A percentile compares a stretch with the other conserved stretches of the same genome.
These are phyloP conservation scores for Yamadazyma insecticola DNA, from an alignment of 805 yeast species.

Conservation along the genomic window DNA sequence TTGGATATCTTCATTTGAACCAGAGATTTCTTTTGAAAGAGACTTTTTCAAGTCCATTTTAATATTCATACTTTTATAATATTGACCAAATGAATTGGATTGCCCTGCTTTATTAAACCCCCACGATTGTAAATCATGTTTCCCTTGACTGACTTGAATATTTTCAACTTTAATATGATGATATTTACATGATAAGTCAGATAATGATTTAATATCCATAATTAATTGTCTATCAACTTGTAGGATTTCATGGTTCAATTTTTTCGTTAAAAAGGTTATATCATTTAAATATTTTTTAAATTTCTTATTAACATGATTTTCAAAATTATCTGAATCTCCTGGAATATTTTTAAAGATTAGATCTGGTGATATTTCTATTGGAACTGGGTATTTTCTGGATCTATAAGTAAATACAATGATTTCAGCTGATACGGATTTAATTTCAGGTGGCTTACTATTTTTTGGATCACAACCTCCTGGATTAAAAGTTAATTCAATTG, in stretches of 20 bases:
- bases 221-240: constrained; percentile 25
- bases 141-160: constrained; percentile 2
- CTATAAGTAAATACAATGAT: constrained; percentile 28
- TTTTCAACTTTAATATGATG: constrained; percentile 22
- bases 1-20: constrained; percentile 14
- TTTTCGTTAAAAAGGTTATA: constrained; percentile 19
- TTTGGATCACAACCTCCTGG: constrained; percentile 17
- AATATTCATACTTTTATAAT: constrained; percentile 4
- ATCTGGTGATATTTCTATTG: constrained; percentile 34
- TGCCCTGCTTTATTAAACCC: constrained; percentile 1
- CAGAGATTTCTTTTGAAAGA: constrained; percentile 17
- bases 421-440: constrained; percentile 25
- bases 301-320: constrained; percentile 13
- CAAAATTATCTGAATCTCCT: constrained; percentile 24
- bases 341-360: constrained; percentile 28
- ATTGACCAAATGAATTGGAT: too few species aligned
- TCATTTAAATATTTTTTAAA: constrained; percentile 24
- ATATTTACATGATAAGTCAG: constrained; percentile 28
- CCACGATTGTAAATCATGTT: too few species aligned
- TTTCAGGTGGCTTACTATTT: constrained; percentile 18
- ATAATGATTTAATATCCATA: constrained; percentile 28
- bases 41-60: constrained; percentile 7
- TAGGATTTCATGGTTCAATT: constrained; percentile 22
- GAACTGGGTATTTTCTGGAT: constrained; percentile 30
- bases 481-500: constrained; percentile 24